Percentiles rank a stretch among this genome's conserved stretches.
Conservation (phyloP, 306 rosid genomes). For the Vachellia collinsii region DNA sequence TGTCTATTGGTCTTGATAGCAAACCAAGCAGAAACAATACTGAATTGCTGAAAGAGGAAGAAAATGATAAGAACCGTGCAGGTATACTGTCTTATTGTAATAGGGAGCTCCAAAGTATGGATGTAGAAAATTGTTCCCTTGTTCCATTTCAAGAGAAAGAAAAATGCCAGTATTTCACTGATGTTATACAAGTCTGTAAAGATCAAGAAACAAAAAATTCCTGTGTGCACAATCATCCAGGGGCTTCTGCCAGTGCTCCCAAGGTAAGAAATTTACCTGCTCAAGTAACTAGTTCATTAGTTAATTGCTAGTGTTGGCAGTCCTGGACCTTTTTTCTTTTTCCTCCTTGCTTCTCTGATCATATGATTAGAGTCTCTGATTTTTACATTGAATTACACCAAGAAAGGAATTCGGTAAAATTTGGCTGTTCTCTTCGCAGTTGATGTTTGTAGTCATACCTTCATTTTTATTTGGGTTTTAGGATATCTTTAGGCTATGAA, state of each 20-base stretch:
- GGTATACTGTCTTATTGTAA: slow-evolving; percentile 22
- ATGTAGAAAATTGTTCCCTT: slow-evolving; percentile 35
- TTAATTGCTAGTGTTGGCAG: neutral
- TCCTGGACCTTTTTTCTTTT: neutral
- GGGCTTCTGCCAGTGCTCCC: slow-evolving; percentile 44
- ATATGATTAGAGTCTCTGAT: neutral
- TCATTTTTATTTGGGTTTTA: neutral
- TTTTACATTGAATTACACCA: neutral
- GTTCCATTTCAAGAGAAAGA: slow-evolving; percentile 37
- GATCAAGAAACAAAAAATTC: slow-evolving; percentile 33
- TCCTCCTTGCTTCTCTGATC: neutral
- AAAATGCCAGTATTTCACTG: slow-evolving; percentile 28
- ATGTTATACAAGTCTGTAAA: slow-evolving; percentile 40
- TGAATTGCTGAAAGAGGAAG: slow-evolving; percentile 41
- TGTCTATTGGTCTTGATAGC: slow-evolving; percentile 24
- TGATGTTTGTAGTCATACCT: neutral
- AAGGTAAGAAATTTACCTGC: slow-evolving; percentile 46
- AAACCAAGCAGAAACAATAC: slow-evolving; percentile 21
- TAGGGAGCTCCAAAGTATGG: slow-evolving; percentile 34
- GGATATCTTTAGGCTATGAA: neutral
- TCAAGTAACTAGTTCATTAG: slow-evolving; percentile 17
- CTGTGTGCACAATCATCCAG: slow-evolving; percentile 34
- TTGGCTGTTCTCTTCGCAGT: neutral
- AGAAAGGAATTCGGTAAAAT: neutral
- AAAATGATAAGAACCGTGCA: slow-evolving; percentile 24